Base-by-base conservation (phyloP, 2,329 filamentous ascomycete genomes). In the Scleromitrula shiraiana region DNA sequence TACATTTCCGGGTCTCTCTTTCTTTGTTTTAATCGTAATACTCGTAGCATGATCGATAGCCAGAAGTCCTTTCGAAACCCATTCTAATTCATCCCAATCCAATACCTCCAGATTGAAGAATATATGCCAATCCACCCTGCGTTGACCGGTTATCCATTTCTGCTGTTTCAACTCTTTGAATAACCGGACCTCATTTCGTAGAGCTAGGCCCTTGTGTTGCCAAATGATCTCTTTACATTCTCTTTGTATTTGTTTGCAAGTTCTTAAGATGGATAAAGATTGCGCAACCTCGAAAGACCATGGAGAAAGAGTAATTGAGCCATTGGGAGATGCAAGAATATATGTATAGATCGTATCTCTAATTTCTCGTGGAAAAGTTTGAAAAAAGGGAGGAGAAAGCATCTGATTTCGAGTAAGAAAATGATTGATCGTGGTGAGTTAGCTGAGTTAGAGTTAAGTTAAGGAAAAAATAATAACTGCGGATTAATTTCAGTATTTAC, bases 181-280 rank as follows among this genome's bases (percentile, higher is more conserved):
- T 22, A 36, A 36, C 9, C 20, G 33, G 17, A 36, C 17, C 5
- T 36, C n/a, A 4, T 36, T 36, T 8, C 51, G 53, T 17, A 61
- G 41, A 32, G 35, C 41, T 7, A 62, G 53, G 4, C 54, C 47
- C 24, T 57, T 60, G 35, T 60, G 56, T 19, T 45, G 32, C 58
- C 58, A 61, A 14, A 61, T 59, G 12, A 60, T 54, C 22, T 60
- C 58, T 41, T 61, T 62, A 50, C 56, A 58, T 51, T 62, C 60
- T 41, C 55, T 39, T 15, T 60, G 56, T 35, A 62, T 53, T 42
- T 61, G 60, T 37, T 56, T 61, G 52, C 59, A 62, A 19, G 56
- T 61, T 46, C 58, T 54, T 9, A 62, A 50, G 15, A 62, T 49
- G 4, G 53, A 56, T 27, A 61, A 49, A 10, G 59, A 62, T 10